Percentiles rank a stretch among this genome's conserved stretches.
Evolutionary conservation across 441 rosid species (phyloP).

Genomic region (Croton setiger): DNA sequence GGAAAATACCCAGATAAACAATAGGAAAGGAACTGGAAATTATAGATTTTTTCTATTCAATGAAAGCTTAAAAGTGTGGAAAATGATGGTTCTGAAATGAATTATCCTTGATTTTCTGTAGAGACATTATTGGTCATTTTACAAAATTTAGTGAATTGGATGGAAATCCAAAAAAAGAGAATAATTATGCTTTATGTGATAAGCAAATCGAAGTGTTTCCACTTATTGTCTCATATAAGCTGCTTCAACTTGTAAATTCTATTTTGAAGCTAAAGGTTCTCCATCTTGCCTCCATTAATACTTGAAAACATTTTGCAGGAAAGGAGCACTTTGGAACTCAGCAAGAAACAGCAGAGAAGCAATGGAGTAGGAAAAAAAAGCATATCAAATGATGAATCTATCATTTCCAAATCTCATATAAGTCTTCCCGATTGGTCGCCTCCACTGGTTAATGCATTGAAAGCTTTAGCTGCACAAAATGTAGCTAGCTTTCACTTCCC

Average conservation of each 20-base stretch:
- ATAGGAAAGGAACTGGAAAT: background rate
- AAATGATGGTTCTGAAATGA: background rate
- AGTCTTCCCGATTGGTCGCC: constrained; percentile 17
- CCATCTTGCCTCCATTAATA: background rate
- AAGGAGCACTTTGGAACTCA: constrained; percentile 13
- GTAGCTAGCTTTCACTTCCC: constrained; percentile 63
- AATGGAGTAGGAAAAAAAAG: constrained; percentile 1
- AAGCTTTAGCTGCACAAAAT: constrained; percentile 42
- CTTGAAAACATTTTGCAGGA: constrained; percentile 22
- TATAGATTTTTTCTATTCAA: background rate
- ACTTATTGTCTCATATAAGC: background rate
- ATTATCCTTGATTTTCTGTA: background rate
- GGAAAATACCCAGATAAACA: background rate
- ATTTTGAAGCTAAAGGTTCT: background rate
- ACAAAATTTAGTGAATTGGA: background rate
- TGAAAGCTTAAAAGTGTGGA: background rate
- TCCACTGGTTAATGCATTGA: constrained; percentile 52
- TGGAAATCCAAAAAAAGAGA: background rate
- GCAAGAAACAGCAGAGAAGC: constrained; percentile 21
- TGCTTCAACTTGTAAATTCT: background rate
- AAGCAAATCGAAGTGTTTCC: background rate
- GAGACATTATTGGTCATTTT: background rate
- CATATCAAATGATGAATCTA: constrained; percentile 17
- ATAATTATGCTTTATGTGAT: background rate
- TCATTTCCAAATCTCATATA: constrained; percentile 18